Base-by-base conservation (phyloP, 75 land plant genomes). In the Cupressus sempervirens region DNA sequence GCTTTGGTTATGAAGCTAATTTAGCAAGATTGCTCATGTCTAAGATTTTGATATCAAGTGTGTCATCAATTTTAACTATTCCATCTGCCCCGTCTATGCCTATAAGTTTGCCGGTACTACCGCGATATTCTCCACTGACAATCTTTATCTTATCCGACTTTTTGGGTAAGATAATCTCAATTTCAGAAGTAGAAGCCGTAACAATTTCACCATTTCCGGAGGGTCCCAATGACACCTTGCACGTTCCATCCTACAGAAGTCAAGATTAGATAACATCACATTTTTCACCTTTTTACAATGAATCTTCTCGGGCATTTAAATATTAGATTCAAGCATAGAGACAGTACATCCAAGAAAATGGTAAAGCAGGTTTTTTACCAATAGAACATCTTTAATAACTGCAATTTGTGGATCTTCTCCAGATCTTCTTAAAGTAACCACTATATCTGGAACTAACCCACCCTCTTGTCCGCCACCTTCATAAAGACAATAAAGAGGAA, bases 51-150 rank as follows among this genome's bases (percentile, higher is more conserved):
- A 97, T 93, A 68, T 96, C 99, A 41, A 91, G 88, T 18, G 92
- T 91, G 53, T 89, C 94, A 83, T 97, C 99, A 73, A 96, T 82
- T 72, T 93, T 96, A 35, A 97, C 96, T 68, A 97, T 97, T 3
- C 99, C 98, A 83, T 97, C 98, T 10, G 94, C 91, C 52, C 95
- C 92, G 77, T 97, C 99, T 40, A 96, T 91, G 46, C 99, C 99
- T 67, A 96, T 94, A 12, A 97, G 91, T 86, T 90, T 96, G 34
- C 99, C 99, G 12, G 96, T 96, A 36, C 65, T 41, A n/a, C 98
- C 96, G 14, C 99, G 91, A 7, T 86, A 80, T 14, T 88, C 89
- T 79, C 99, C 99, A 65, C 89, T 93, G 88, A 97, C 89, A 54
- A 97, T 91, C 90, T 97, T 97, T 50, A 97, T 91, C 85, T 87